Conservation (phyloP, 192 early-diverging fungal species). For the Backusella parvicylindrica region DNA sequence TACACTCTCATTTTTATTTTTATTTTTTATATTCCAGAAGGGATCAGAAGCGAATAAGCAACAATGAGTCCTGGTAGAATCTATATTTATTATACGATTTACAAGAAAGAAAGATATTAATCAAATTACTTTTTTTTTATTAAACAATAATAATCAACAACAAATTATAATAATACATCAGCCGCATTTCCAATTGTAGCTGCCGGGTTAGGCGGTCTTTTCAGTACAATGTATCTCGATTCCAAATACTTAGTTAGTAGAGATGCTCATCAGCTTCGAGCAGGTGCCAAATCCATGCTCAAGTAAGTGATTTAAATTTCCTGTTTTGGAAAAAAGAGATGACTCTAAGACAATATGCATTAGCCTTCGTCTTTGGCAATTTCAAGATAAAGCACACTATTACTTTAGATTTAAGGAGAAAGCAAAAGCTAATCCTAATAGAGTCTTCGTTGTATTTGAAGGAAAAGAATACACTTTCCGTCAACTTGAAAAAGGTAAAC, state of each 20-base stretch:
- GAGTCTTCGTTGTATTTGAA: constrained; percentile 47
- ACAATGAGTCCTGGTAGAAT: background rate
- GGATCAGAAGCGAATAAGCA: background rate
- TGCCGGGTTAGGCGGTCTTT: constrained; percentile 31
- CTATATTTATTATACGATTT: background rate
- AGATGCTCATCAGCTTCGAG: constrained; percentile 36
- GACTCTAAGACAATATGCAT: background rate
- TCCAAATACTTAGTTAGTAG: constrained; percentile 38
- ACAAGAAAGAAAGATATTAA: background rate
- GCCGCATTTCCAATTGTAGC: constrained; percentile 18
- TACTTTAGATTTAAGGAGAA: constrained; percentile 45
- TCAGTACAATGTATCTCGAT: constrained; percentile 46
- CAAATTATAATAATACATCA: background rate
- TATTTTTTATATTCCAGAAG: background rate
- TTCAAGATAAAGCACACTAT: constrained; percentile 41
- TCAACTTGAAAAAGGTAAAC: constrained; percentile 42
- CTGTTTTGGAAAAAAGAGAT: background rate
- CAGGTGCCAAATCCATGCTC: constrained; percentile 24
- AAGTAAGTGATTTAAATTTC: constrained; percentile 8
- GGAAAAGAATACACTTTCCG: constrained; percentile 45
- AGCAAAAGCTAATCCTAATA: constrained; percentile 37
- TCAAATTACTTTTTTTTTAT: background rate
- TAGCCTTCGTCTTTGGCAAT: constrained; percentile 37
- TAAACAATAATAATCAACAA: background rate
- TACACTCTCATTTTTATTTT: background rate